These are phyloP conservation scores for Citrus unshiu DNA, from an alignment of 345 rosid species.

Conservation along the genomic window DNA sequence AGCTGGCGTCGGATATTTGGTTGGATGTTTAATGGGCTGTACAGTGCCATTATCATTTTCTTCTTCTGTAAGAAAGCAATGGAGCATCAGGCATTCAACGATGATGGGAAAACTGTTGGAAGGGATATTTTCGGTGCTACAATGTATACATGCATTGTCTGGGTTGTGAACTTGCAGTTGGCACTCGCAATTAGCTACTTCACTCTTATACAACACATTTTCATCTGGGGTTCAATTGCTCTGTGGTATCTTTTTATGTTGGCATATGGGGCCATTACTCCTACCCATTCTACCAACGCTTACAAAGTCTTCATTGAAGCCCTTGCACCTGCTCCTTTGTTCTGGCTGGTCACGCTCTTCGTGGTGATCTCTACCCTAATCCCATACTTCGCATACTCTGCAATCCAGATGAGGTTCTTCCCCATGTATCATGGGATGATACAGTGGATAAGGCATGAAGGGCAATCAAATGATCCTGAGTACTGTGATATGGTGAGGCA, in stretches of 20 bases:
- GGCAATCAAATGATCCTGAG: constrained; percentile 59
- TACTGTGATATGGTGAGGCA: constrained; percentile 77
- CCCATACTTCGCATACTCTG: constrained; percentile 66
- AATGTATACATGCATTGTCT: constrained; percentile 79
- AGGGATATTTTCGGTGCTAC: constrained; percentile 63
- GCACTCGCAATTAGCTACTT: constrained; percentile 70
- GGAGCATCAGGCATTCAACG: constrained; percentile 63
- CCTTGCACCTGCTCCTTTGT: constrained; percentile 73
- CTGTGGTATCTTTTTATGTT: constrained; percentile 74
- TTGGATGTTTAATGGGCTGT: constrained; percentile 81
- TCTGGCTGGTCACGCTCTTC: constrained; percentile 63
- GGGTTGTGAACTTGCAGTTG: constrained; percentile 89
- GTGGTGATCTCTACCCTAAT: constrained; percentile 43
- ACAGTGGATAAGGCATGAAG: constrained; percentile 80
- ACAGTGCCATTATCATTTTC: constrained; percentile 58
- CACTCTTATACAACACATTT: constrained; percentile 66
- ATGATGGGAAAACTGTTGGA: constrained; percentile 59
- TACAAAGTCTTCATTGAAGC: constrained; percentile 72
- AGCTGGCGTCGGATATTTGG: constrained; percentile 72
- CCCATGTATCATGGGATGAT: constrained; percentile 93
- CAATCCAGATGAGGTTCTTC: constrained; percentile 72
- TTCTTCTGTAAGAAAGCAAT: constrained; percentile 60
- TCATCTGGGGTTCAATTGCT: constrained; percentile 67
- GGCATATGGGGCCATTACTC: constrained; percentile 48
- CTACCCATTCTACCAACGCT: constrained; percentile 40